A percentile compares a stretch with the other conserved stretches of the same genome.
phyloP scores from a whole-genome alignment of 345 rosid genomes.

The Gossypium longicalyx region DNA sequence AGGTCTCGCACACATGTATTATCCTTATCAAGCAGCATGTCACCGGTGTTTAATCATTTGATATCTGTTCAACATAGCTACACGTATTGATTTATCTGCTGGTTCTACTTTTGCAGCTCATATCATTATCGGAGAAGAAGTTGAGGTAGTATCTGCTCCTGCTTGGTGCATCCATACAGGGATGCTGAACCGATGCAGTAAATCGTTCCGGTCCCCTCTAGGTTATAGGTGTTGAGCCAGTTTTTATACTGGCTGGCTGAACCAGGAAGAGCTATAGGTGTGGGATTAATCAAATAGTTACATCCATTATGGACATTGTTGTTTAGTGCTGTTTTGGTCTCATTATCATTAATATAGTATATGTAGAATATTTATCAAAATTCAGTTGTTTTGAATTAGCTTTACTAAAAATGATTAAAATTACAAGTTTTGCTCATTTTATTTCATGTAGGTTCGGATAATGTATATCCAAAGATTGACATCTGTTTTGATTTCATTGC shows the following conservation, averaged over 20 bases:
- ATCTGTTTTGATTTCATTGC: too few relatives aligned
- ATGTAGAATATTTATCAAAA: neutral
- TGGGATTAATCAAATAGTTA: slow-evolving; percentile 4
- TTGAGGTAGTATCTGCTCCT: slow-evolving; percentile 20
- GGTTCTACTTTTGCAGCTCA: slow-evolving; percentile 35
- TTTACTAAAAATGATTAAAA: slow-evolving; percentile 7
- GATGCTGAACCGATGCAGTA: neutral
- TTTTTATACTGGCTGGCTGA: neutral
- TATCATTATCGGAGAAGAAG: slow-evolving; percentile 45
- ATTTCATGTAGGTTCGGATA: too few relatives aligned
- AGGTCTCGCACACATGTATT: neutral
- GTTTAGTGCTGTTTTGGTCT: neutral
- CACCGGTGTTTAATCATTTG: neutral
- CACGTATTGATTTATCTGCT: neutral
- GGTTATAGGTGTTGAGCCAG: neutral
- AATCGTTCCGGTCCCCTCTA: neutral
- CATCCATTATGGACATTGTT: slow-evolving; percentile 16
- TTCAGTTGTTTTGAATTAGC: neutral
- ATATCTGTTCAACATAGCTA: neutral
- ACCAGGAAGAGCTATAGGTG: slow-evolving; percentile 8
- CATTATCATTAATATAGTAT: neutral
- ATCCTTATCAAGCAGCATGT: neutral
- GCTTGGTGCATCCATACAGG: neutral
- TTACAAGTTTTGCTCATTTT: slow-evolving; percentile 7
- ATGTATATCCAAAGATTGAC: too few relatives aligned